Base-by-base conservation (phyloP, 1,284 basidiomycete genomes). In the Gomphus bonarii region DNA sequence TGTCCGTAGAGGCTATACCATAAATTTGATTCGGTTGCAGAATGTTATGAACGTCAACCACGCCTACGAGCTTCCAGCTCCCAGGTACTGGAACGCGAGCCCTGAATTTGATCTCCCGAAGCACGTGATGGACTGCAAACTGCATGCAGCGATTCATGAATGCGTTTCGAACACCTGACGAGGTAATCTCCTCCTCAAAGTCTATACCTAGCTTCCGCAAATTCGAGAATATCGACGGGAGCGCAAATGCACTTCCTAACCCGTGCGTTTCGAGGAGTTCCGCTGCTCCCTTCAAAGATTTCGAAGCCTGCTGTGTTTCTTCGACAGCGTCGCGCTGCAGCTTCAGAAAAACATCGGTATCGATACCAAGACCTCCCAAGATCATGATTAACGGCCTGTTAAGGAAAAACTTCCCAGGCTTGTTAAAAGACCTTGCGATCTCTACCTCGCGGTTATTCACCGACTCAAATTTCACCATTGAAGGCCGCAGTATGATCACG, bases 351-450 rank as follows among this genome's bases (percentile, higher is more conserved):
- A 75, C 72, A 1, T 74, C 64, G 57, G 74, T 76, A 0, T 70
- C 69, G 20, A 86, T 72, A 0, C 83, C 82, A 3, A 77, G 67
- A 3, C 66, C 71, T 51, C 77, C 84, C 4, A 87, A 68, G n/a
- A 88, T 70, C 80, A 83, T 84, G 62, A 88, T 83, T 18, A 88
- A 68, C 0, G 84, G 84, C 0, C 84, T 72, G 60, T 87, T 85
- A n/a, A 87, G 72, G 62, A 75, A 84, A 60, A 74, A 83, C 11
- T 68, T 67, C 11, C 76, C 74, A 0, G 84, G 83, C 56, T 72
- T 72, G 61, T 80, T 76, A 66, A 88, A 88, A 3, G 79, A 76
- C 40, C 73, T 69, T 0, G 84, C 84, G 46, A 88, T 81, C 64
- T 87, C 85, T 22, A 88, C 76, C 44, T 70, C 69, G 6, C 65